phyloP scores from a whole-genome alignment of 164 flowering plant genomes.

The Houttuynia cordata region DNA sequence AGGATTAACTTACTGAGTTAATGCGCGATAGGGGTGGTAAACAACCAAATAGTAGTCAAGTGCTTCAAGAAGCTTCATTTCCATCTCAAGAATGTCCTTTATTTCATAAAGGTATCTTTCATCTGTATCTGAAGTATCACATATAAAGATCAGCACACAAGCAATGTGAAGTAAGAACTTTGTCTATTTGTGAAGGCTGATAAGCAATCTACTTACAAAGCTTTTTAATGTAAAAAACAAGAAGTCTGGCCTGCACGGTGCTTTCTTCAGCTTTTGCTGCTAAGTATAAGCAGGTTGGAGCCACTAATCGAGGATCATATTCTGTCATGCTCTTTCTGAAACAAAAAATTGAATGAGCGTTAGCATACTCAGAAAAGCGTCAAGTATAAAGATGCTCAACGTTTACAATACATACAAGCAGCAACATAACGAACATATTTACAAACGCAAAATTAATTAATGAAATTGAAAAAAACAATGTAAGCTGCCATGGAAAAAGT shows the following conservation, averaged over 20 bases:
- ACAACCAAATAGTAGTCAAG: conserved; percentile 86
- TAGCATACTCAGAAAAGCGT: no score
- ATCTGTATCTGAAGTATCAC: conserved; percentile 43
- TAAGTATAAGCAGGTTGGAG: conserved; percentile 89
- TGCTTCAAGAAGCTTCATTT: conserved; percentile 96
- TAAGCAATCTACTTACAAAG: conserved; percentile 28
- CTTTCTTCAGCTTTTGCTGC: conserved; percentile 99
- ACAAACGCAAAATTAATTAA: no score
- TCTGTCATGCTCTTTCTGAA: conserved; percentile 84
- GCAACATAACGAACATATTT: no score
- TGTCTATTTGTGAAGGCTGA: neutral
- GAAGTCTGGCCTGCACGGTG: conserved; percentile 80
- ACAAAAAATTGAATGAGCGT: conserved; percentile 1
- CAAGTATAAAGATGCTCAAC: neutral
- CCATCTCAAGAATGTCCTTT: conserved; percentile 95
- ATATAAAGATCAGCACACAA: neutral
- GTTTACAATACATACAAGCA: neutral
- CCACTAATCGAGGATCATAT: conserved; percentile 91
- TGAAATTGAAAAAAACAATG: no score
- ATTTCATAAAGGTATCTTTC: conserved; percentile 82
- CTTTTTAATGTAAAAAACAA: conserved; percentile 75
- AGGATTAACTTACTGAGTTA: conserved; percentile 60
- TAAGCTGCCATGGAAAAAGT: no score
- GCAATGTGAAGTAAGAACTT: neutral
- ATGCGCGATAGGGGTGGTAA: conserved; percentile 85